Evolutionary conservation across 441 rosid genomes (phyloP).

Genomic region (Iberis amara): DNA sequence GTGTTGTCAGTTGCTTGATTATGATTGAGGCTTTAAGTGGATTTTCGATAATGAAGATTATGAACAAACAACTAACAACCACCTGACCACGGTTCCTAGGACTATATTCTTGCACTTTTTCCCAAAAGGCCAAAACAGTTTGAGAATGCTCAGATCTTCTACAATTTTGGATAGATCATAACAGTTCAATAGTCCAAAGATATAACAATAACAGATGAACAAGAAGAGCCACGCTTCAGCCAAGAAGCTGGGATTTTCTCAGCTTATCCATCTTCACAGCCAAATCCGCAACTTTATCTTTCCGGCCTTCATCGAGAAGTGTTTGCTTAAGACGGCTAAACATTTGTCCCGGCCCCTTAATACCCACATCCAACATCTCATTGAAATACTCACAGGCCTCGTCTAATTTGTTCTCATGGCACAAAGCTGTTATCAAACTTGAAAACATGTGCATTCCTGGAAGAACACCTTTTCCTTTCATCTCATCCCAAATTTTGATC

Average conservation of each 20-base stretch:
- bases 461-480: constrained; percentile 64
- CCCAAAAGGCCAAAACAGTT: not conserved
- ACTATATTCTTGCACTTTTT: too few relatives aligned
- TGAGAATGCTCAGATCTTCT: not conserved
- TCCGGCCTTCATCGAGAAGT: constrained; percentile 53
- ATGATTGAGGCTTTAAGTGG: too few relatives aligned
- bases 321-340: constrained; percentile 71
- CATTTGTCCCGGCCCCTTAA: constrained; percentile 65
- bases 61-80: not conserved
- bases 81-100: not conserved
- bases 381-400: constrained; percentile 71
- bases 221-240: constrained; percentile 14
- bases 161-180: constrained; percentile 7
- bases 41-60: not conserved
- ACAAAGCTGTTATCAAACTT: constrained; percentile 48
- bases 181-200: constrained; percentile 1
- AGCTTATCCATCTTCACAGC: constrained; percentile 52
- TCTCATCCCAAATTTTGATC: constrained; percentile 55
- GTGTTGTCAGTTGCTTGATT: too few relatives aligned
- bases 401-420: constrained; percentile 51
- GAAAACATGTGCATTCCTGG: constrained; percentile 91
- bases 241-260: constrained; percentile 50
- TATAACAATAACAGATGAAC: not conserved
- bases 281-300: constrained; percentile 42
- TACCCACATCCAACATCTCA: constrained; percentile 81